phyloP scores from a whole-genome alignment of 768 basidiomycete genomes.

The Hydnomerulius pinastri region DNA sequence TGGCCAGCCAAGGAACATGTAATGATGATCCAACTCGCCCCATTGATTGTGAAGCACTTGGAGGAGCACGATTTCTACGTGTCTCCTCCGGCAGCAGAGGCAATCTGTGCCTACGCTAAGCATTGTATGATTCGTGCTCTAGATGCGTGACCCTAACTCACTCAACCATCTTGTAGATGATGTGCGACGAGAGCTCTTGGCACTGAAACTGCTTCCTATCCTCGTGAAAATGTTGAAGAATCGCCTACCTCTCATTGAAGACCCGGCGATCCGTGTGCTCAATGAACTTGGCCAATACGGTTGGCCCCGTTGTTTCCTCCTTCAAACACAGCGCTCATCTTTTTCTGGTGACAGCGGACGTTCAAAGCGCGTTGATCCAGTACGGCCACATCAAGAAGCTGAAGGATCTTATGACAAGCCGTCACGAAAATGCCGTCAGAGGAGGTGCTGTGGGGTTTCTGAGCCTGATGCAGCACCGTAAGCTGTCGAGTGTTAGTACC shows the following conservation, averaged over 20 bases:
- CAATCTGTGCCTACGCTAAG: background rate
- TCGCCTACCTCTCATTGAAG: conserved; percentile 5
- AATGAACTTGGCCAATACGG: background rate
- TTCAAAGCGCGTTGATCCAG: background rate
- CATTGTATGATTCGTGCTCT: background rate
- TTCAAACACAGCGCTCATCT: background rate
- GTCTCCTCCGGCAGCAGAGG: conserved; percentile 6
- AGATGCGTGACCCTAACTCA: background rate
- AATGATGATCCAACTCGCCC: background rate
- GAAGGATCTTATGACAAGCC: background rate
- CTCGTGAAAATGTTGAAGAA: conserved; percentile 5
- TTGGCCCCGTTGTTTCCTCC: background rate
- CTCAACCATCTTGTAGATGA: background rate
- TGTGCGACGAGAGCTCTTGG: background rate
- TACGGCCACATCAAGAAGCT: background rate
- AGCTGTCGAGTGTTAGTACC: background rate
- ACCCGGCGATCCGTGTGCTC: conserved; percentile 5
- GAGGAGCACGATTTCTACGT: conserved; percentile 5
- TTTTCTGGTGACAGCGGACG: background rate
- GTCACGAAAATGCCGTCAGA: background rate
- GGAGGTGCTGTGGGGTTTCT: background rate
- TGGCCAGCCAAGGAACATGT: background rate
- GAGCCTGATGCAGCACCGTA: background rate
- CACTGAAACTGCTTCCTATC: background rate
- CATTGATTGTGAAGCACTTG: background rate